These are phyloP conservation scores for Alternaria ethzedia DNA, from an alignment of 2,329 filamentous ascomycete species.

Conservation along the genomic window DNA sequence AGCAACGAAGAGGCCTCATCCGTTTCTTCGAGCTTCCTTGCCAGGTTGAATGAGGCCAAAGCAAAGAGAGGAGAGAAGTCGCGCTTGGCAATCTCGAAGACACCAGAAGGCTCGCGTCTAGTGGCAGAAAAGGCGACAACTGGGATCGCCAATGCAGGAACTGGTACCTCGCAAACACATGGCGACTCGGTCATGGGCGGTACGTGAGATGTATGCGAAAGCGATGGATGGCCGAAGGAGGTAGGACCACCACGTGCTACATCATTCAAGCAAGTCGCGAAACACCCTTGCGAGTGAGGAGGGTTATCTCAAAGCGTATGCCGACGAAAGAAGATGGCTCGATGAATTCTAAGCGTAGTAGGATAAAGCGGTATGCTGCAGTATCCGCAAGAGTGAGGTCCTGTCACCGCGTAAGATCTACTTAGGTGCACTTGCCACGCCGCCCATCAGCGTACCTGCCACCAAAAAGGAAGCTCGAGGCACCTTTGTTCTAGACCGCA, in stretches of 20 bases:
- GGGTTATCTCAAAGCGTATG: not conserved
- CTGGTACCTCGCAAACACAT: not conserved
- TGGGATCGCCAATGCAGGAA: not conserved
- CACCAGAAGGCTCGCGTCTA: constrained; percentile 22
- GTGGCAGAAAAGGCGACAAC: constrained; percentile 8
- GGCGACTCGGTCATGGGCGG: constrained; percentile 18
- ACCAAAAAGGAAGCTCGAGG: too few relatives aligned
- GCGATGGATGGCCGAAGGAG: not conserved
- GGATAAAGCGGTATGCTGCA: not conserved
- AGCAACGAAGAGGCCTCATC: constrained; percentile 12
- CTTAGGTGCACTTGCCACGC: not conserved
- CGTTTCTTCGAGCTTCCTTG: constrained; percentile 48
- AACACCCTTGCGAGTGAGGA: not conserved
- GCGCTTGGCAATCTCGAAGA: constrained; percentile 23
- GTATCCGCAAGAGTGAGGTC: not conserved
- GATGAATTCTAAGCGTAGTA: not conserved
- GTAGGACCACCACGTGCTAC: not conserved
- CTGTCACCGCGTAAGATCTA: not conserved
- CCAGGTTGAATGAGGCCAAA: constrained; percentile 50
- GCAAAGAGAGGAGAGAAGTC: constrained; percentile 48
- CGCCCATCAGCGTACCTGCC: not conserved
- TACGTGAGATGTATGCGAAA: constrained; percentile 8
- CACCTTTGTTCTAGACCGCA: not conserved
- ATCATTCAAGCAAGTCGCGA: not conserved
- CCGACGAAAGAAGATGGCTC: not conserved